These are phyloP conservation scores for Raddia distichophylla DNA, from an alignment of 176 grass and related monocot genomes.

Conservation along the genomic window DNA sequence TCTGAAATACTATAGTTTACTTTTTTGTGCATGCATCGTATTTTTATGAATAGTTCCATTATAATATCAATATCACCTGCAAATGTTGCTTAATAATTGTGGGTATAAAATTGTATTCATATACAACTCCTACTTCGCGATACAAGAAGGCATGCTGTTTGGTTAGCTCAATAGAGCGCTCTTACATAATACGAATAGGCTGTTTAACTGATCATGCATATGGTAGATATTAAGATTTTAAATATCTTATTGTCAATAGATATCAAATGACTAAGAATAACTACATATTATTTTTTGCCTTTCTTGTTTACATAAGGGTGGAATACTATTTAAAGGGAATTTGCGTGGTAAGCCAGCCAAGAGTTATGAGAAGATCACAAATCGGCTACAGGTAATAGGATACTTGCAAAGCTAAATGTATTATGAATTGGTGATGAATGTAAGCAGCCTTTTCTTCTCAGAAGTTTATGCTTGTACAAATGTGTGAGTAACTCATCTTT, in stretches of 20 bases:
- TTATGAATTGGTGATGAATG: too few relatives aligned
- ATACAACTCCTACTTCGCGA: background rate
- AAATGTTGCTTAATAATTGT: background rate
- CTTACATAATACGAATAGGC: background rate
- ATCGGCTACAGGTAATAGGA: constrained; percentile 70
- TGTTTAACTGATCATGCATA: background rate
- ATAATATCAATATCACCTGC: background rate
- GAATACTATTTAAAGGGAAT: constrained; percentile 95
- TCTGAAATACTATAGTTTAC: constrained; percentile 11
- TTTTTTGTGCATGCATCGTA: background rate
- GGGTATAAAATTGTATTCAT: background rate
- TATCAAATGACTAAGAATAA: constrained; percentile 3
- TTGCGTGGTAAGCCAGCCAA: constrained; percentile 74
- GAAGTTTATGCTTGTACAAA: constrained; percentile 10
- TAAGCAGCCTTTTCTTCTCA: background rate
- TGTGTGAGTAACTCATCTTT: constrained; percentile 12
- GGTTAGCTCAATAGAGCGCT: background rate
- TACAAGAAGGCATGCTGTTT: constrained; percentile 3
- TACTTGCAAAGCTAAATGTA: background rate
- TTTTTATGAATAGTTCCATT: background rate
- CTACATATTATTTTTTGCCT: constrained; percentile 19
- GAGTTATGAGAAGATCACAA: constrained; percentile 94
- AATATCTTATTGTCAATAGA: constrained; percentile 24
- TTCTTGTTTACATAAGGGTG: constrained; percentile 62
- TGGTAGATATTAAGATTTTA: constrained; percentile 27